Base-by-base conservation (phyloP, 345 rosid species). In the Aquilaria sinensis region DNA sequence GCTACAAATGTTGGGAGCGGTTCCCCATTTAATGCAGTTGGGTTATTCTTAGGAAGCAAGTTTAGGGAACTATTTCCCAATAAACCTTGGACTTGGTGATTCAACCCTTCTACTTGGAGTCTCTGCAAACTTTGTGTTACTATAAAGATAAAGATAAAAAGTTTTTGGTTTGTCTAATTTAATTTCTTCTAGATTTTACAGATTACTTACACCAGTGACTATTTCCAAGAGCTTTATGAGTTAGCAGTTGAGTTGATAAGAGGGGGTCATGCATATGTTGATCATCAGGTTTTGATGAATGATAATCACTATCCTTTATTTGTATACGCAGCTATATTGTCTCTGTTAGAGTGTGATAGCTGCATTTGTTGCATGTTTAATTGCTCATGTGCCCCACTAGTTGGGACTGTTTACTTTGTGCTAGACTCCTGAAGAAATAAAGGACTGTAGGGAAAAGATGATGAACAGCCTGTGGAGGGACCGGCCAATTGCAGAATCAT, bases 391-490 rank as follows among this genome's bases (percentile, higher is more conserved):
- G 43, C 8, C 43, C 8, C 43, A 54, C 60, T 70, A 41, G 60
- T 54, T 49, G 49, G 16, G 34, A 47, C 63, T 51, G 57, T 34
- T 32, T 56, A 53, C 51, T 66, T 60, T 51, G 30, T 74, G 67
- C 23, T 70, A 91, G 99, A 89, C 85, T 51, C 81, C 82, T 10
- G 96, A 87, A 4, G 92, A 91, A 80, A 85, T 89, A 59, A 84
- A 89, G 74, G 90, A 89, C 74, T 89, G 80, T 52, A 82, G 96
- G 71, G 92, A 87, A 76, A 81, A 91, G 75, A 95, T 87, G 76
- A 91, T 78, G 94, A 84, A 95, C 75, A 95, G 97, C 72, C 97
- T 96, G 31, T 91, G 97, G 99, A 87, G 99, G 79, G 90, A 91
- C 66, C 80, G 99, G 53, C 96, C 96, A 14, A 77, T 85, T 72